These are phyloP conservation scores for Uncinocarpus reesii DNA, from an alignment of 2,329 filamentous ascomycete species.

Conservation along the genomic window DNA sequence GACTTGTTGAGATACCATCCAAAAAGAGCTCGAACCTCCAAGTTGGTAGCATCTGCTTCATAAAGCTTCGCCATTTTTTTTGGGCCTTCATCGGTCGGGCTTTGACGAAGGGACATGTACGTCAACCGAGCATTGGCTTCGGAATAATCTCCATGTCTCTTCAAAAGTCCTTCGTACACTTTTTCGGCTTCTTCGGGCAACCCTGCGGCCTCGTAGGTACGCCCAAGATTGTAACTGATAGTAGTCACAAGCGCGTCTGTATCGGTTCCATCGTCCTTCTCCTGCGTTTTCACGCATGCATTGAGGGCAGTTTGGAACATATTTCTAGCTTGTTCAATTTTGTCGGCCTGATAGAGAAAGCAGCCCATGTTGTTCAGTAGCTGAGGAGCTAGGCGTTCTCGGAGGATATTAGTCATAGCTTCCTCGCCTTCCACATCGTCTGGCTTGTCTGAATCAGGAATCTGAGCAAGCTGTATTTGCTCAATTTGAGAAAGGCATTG, in stretches of 20 bases:
- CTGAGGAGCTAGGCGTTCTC: constrained; percentile 75
- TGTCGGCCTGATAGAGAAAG: constrained; percentile 83
- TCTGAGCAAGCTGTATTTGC: constrained; percentile 71
- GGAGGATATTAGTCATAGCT: constrained; percentile 48
- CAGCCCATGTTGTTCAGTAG: constrained; percentile 95
- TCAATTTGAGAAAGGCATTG: constrained; percentile 89
- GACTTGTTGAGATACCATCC: constrained; percentile 91
- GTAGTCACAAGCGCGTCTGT: constrained; percentile 88
- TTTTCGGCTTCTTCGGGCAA: constrained; percentile 73
- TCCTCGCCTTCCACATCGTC: constrained; percentile 51
- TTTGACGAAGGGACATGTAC: constrained; percentile 75
- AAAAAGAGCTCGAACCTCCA: constrained; percentile 86
- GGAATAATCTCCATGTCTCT: constrained; percentile 80
- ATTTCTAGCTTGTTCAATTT: constrained; percentile 66
- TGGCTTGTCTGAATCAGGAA: constrained; percentile 59
- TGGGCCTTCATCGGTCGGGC: constrained; percentile 74
- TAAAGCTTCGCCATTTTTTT: constrained; percentile 78
- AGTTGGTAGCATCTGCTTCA: constrained; percentile 68
- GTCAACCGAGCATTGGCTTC: constrained; percentile 82
- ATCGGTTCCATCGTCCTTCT: constrained; percentile 65
- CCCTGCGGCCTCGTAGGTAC: constrained; percentile 80
- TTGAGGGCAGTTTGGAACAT: constrained; percentile 87
- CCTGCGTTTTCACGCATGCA: constrained; percentile 71
- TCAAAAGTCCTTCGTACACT: constrained; percentile 76
- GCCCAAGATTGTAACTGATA: constrained; percentile 90